Conservation (phyloP, 2,329 filamentous ascomycete genomes). For the Arthrobotrys sinensis region DNA sequence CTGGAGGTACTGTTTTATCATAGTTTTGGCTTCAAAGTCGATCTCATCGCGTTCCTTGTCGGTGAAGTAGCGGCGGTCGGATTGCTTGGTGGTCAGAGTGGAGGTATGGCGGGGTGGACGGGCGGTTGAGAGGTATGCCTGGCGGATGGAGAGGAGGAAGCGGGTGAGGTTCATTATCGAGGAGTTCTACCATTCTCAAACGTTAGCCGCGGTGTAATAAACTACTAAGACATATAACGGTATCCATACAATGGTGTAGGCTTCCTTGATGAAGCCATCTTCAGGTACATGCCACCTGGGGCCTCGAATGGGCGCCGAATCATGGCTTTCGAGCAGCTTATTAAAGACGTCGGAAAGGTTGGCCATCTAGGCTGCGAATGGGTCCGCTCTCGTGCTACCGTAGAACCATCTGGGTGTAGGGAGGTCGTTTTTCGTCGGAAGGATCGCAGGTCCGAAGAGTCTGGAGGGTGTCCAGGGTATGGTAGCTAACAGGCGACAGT, state of each 20-base stretch:
- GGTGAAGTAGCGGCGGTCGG: constrained; percentile 75
- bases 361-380: constrained; percentile 55
- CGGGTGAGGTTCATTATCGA: constrained; percentile 85
- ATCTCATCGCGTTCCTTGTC: constrained; percentile 88
- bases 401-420: constrained; percentile 42
- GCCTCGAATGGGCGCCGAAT: constrained; percentile 61
- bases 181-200: constrained; percentile 76
- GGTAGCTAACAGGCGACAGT: neutral
- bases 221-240: neutral
- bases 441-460: neutral
- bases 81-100: constrained; percentile 69
- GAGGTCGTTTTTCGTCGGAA: neutral
- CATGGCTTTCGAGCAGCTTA: constrained; percentile 53
- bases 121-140: constrained; percentile 89
- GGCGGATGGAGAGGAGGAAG: constrained; percentile 86
- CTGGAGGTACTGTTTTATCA: constrained; percentile 86
- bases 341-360: constrained; percentile 58
- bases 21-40: constrained; percentile 86
- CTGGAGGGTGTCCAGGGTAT: neutral
- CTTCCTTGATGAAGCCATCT: constrained; percentile 93
- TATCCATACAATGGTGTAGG: constrained; percentile 84
- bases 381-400: constrained; percentile 43
- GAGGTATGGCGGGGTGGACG: constrained; percentile 74
- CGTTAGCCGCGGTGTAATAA: constrained; percentile 9
- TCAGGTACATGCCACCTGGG: constrained; percentile 67